Base-by-base conservation (phyloP, 768 basidiomycete genomes). In the Leccinum olivaceopallidum region DNA sequence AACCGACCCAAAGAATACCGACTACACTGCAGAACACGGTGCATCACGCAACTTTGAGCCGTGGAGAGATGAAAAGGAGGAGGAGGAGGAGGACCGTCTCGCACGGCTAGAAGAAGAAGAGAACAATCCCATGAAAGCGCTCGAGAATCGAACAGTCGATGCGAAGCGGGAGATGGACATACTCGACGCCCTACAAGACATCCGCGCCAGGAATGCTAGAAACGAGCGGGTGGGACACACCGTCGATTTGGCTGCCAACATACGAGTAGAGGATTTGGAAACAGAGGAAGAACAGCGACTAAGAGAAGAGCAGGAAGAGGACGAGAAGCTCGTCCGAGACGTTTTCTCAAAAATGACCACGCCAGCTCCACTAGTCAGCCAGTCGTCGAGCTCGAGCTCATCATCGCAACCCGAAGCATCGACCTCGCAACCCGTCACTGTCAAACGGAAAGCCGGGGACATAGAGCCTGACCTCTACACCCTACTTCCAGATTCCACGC, bases 121-220 rank as follows among this genome's bases (percentile, higher is more conserved):
- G 75, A 93, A 94, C 74, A 94, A 97, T 69, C 94, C 97, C 3
- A 99, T 99, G 96, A 94, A 95, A 69, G 91, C 85, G 28, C 81
- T 98, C 50, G 97, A 99, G 81, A 92, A 93, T 73, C 87, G 92
- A 56, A 95, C 94, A 42, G 80, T 87, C 49, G 93, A 96, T 76
- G 92, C 92, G 36, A 95, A 96, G 74, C 85, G 95, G 56, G 96
- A 98, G 77, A 99, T 99, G 97, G 97, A 98, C 69, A 90, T 96
- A 59, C 82, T 98, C 66, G 97, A 99, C 71, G 94, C 94, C 13
- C 79, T 99, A 60, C 94, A 97, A 71, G 95, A 98, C 63, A 93
- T 95, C 60, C 81, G 92, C 57, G 90, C 90, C 12, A 80, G 88
- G 56, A 95, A 95, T 71, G 89, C 93, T 2, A 83, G 95, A 58